These are phyloP conservation scores for Dicorynia guianensis DNA, from an alignment of 306 rosid genomes.

Conservation along the genomic window DNA sequence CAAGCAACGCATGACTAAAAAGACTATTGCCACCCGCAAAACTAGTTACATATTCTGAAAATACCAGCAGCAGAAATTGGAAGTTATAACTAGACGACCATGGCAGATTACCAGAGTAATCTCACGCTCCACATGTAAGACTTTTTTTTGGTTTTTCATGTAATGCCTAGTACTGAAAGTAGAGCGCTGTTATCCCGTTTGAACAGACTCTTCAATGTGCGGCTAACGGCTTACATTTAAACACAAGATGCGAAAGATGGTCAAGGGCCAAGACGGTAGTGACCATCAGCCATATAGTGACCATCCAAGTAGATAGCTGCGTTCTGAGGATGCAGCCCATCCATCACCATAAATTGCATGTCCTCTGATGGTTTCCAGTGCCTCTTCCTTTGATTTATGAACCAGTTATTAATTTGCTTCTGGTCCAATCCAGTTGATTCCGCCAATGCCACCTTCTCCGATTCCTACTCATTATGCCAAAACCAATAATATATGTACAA, in stretches of 20 bases:
- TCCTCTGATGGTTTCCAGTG: conserved; percentile 99
- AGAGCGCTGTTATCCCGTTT: conserved; percentile 10
- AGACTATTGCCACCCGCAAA: background rate
- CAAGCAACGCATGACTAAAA: conserved; percentile 1
- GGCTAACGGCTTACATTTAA: conserved; percentile 10
- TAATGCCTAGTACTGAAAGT: conserved; percentile 26
- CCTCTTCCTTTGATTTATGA: conserved; percentile 96
- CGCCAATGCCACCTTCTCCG: conserved; percentile 96
- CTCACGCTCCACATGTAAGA: conserved; percentile 35
- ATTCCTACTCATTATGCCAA: conserved; percentile 57
- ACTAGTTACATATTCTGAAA: conserved; percentile 12
- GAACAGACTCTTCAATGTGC: conserved; percentile 8
- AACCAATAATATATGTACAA: too few relatives aligned
- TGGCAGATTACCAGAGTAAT: conserved; percentile 14
- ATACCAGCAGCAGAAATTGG: conserved; percentile 13
- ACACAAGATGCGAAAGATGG: background rate
- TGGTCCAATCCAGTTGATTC: conserved; percentile 97
- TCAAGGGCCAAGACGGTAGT: conserved; percentile 89
- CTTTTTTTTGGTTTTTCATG: background rate
- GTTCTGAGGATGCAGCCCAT: conserved; percentile 81
- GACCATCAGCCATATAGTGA: conserved; percentile 77
- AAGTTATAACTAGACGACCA: background rate
- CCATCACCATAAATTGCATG: conserved; percentile 99
- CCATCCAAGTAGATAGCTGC: conserved; percentile 82
- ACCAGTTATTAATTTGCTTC: conserved; percentile 97